Base-by-base conservation (phyloP, 495 filamentous ascomycete species). In the Penicillium longicatenatum region DNA sequence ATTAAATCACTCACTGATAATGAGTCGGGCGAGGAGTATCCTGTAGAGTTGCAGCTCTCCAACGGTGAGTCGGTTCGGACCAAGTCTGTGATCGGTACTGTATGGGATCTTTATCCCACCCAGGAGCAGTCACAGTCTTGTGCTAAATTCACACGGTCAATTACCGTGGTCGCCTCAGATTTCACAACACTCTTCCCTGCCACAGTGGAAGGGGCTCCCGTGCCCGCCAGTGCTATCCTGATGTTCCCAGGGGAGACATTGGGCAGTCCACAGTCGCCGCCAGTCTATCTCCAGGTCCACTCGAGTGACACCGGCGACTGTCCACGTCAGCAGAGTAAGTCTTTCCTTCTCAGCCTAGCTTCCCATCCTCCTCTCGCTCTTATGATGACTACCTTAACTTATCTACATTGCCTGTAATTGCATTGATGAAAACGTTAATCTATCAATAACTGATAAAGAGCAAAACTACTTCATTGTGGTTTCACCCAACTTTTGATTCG, bases 361-460 rank as follows among this genome's bases (percentile, higher is more conserved):
- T 41, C 17, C 56, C 54, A 17, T 44, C 42, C 55, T 57, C 48
- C 53, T 17, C 44, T 58, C 47, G 71, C 76, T 75, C 81, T 81
- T 75, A 92, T 93, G 92, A 96, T 92, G 85, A 88, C 77, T 79
- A 70, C 64, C 76, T 78, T 62, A 88, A 93, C 91, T 97, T 97
- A 97, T 94, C 92, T 97, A 97, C 92, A 96, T 96, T 96, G 90
- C 87, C 92, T 91, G 89, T 85, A 85, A 82, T 74, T 77, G 74
- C 77, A 76, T 86, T 93, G 91, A 92, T 85, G 90, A 90, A 80
- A 85, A 39, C 37, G 65, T 46, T 50, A 54, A 57, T 69, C 60
- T 81, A 89, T 84, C 84, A 90, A 35, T 30, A 85, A 81, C 92
- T 97, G 92, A 97, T 86, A 67, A 72, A 67, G 72, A 79, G 76